Evolutionary conservation across 1,284 basidiomycete genomes (phyloP).

Genomic region (Apiotrichum akiyoshidainum): DNA sequence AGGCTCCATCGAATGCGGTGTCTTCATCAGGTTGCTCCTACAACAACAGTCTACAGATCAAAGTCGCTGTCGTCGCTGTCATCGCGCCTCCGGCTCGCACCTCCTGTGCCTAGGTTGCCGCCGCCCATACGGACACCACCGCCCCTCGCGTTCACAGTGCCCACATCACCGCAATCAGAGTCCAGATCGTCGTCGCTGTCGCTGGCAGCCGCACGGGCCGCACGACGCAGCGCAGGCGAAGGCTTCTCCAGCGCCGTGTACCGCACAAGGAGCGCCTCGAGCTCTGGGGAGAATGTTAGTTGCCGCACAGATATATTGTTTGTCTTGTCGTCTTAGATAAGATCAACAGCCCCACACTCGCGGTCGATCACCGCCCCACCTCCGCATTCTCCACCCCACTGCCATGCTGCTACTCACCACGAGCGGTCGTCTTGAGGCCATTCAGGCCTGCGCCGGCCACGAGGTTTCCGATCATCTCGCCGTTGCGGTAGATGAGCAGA

Average conservation of each 20-base stretch:
- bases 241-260: constrained; percentile 43
- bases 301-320: background rate
- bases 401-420: constrained; percentile 60
- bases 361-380: background rate
- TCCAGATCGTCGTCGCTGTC: constrained; percentile 21
- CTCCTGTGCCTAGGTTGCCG: constrained; percentile 7
- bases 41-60: constrained; percentile 41
- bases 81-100: constrained; percentile 8
- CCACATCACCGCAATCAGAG: constrained; percentile 34
- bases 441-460: constrained; percentile 61
- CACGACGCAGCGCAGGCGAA: constrained; percentile 26
- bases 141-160: constrained; percentile 35
- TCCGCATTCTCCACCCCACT: background rate
- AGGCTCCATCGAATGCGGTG: no score
- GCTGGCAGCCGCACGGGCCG: constrained; percentile 15
- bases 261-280: constrained; percentile 44
- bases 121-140: constrained; percentile 37
- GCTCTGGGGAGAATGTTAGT: constrained; percentile 25
- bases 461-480: constrained; percentile 82
- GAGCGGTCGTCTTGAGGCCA: constrained; percentile 71
- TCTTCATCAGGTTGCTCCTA: no score
- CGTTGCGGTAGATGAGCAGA: constrained; percentile 85
- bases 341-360: background rate
- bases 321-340: background rate
- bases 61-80: constrained; percentile 45